Percentiles rank a stretch among this genome's conserved stretches.
Evolutionary conservation across 192 early-diverging fungal genomes (phyloP).

Genomic region (Linnemannia hyalina): DNA sequence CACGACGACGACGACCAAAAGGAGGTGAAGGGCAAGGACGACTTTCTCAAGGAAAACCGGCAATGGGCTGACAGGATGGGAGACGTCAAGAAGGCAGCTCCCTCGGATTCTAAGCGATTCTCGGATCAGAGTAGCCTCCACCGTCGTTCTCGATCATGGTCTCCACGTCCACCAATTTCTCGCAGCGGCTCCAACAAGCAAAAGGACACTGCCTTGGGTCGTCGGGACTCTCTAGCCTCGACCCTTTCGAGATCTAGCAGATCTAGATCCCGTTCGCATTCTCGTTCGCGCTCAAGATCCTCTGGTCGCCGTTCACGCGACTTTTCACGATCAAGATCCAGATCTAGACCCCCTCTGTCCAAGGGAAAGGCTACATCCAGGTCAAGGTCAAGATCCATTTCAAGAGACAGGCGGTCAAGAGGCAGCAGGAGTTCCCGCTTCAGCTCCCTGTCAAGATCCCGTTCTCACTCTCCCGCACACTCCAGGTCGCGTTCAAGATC

Average conservation of each 20-base stretch:
- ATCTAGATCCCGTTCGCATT: conserved; percentile 20
- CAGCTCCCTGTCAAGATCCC: conserved; percentile 9
- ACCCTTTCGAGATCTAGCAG: conserved; percentile 20
- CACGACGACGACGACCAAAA: conserved; percentile 6
- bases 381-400: conserved; percentile 10
- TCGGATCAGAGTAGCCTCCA: conserved; percentile 28
- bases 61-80: background rate
- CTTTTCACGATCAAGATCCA: conserved; percentile 20
- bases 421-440: background rate
- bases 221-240: conserved; percentile 36
- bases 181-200: conserved; percentile 5
- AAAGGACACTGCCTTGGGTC: background rate
- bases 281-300: conserved; percentile 24
- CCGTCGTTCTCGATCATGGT: conserved; percentile 51
- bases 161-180: conserved; percentile 6
- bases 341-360: conserved; percentile 24
- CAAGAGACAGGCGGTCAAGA: background rate
- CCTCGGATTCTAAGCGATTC: conserved; percentile 14
- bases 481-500: background rate
- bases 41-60: conserved; percentile 7
- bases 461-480: conserved; percentile 9
- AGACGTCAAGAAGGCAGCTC: background rate
- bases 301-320: background rate
- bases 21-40: background rate
- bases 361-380: conserved; percentile 7